Base-by-base conservation (phyloP, 257 asterid genomes). In the Fraxinus anomala region DNA sequence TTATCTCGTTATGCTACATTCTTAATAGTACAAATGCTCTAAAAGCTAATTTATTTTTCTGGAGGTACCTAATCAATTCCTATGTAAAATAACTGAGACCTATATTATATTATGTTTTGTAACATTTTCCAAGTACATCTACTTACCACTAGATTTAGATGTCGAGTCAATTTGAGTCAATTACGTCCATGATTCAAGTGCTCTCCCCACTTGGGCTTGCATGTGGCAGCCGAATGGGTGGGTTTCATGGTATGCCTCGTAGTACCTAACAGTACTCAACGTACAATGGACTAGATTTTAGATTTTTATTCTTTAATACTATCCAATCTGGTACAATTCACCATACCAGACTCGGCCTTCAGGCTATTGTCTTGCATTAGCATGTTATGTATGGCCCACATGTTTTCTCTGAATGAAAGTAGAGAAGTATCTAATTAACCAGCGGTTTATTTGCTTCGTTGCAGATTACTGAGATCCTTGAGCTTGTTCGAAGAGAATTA, bases 401-500 rank as follows among this genome's bases (percentile, higher is more conserved):
- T 54, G 14, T 56, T 11, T 49, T 54, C 21, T 67, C 67, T 69
- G 59, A 44, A 54, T 83, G 78, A 12, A 74, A 71, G 54, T 44
- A 63, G 66, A 44, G 42, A 51, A 3, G 13, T 51, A 51, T 69
- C n/a, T 10, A 61, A 49, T 75, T 17, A 51, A 51, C 61, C 23
- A 49, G 61, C 23, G 8, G 61, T 49, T 49, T 13, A 13, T 51
- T 51, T 5, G 12, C 61, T 51, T 70, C 23, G 37, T 61, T 79
- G 82, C 89, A 95, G 99, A 85, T 95, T 77, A 75, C 86, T 40
- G 97, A 95, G 85, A 88, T 86, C 82, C 96, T 89, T 44, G 86
- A 88, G 87, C 88, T 92, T 81, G 89, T 95, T 77, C 89, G 88
- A 82, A 88, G 93, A 84, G 97, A 95, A 86, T 78, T 95, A 88